Percentiles rank a stretch among this genome's conserved stretches.
These are phyloP conservation scores for Aristolochia contorta DNA, from an alignment of 164 flowering plant species.

Conservation along the genomic window DNA sequence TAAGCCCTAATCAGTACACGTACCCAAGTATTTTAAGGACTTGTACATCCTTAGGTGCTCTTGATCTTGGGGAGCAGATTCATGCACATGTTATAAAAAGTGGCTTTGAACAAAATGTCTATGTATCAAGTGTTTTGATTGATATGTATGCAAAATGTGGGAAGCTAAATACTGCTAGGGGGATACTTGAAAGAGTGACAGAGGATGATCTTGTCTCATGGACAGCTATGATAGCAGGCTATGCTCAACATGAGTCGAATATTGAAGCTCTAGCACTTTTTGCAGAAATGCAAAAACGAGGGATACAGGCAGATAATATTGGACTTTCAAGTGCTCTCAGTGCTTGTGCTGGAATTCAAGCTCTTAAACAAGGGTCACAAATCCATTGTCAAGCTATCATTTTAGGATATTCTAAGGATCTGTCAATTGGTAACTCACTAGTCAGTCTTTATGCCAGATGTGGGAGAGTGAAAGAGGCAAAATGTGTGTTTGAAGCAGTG, in stretches of 20 bases:
- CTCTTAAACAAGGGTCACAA: constrained; percentile 18
- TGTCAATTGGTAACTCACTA: constrained; percentile 20
- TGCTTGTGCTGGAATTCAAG: constrained; percentile 28
- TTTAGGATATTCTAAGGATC: constrained; percentile 17
- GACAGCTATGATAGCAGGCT: constrained; percentile 27
- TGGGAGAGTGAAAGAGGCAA: constrained; percentile 22
- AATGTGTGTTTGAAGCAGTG: constrained; percentile 13
- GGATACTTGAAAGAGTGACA: constrained; percentile 14
- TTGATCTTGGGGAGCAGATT: constrained; percentile 28
- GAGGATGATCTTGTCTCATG: constrained; percentile 27
- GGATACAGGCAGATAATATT: constrained; percentile 22
- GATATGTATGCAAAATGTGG: constrained; percentile 31
- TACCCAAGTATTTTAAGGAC: constrained; percentile 27
- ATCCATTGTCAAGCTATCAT: constrained; percentile 17
- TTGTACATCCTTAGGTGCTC: constrained; percentile 20
- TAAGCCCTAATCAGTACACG: constrained; percentile 22
- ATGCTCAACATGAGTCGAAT: constrained; percentile 15
- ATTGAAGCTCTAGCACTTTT: constrained; percentile 18
- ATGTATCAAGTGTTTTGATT: constrained; percentile 26
- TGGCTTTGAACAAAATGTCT: constrained; percentile 20
- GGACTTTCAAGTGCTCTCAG: constrained; percentile 24
- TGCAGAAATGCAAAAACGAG: constrained; percentile 18
- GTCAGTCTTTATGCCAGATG: constrained; percentile 23
- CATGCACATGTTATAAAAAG: constrained; percentile 19
- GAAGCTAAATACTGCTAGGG: constrained; percentile 13